phyloP scores from a whole-genome alignment of 495 filamentous ascomycete species.

The Cercophora scortea region DNA sequence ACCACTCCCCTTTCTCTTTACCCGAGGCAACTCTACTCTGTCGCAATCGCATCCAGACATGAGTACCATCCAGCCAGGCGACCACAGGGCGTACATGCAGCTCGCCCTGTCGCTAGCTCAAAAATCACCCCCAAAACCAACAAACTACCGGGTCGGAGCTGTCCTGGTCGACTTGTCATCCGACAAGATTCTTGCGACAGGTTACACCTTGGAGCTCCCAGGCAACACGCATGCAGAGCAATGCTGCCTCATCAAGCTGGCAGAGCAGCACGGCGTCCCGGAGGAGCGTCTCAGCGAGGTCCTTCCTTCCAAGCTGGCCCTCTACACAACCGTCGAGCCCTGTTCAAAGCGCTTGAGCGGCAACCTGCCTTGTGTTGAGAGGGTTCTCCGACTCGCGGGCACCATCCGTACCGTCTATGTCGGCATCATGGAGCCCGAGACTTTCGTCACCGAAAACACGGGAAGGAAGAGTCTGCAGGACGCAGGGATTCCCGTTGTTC shows the following conservation, averaged over 20 bases:
- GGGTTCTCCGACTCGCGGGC: conserved; percentile 60
- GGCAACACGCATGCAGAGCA: conserved; percentile 98
- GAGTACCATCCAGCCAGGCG: conserved; percentile 22
- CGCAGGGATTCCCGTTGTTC: conserved; percentile 66
- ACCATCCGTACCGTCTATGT: conserved; percentile 73
- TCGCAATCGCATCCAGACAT: not conserved
- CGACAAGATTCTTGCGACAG: conserved; percentile 66
- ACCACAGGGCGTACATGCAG: conserved; percentile 61
- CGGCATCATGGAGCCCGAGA: conserved; percentile 81
- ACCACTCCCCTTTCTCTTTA: not conserved
- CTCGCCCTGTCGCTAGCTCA: conserved; percentile 66
- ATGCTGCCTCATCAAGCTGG: conserved; percentile 74
- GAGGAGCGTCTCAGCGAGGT: conserved; percentile 50
- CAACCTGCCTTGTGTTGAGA: conserved; percentile 73
- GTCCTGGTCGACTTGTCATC: conserved; percentile 55
- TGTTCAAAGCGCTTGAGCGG: conserved; percentile 76
- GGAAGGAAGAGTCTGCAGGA: conserved; percentile 61
- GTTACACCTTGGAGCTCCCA: conserved; percentile 82
- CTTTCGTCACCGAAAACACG: conserved; percentile 74
- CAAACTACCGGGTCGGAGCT: conserved; percentile 91
- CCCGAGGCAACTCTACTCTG: not conserved
- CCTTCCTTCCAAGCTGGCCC: conserved; percentile 48
- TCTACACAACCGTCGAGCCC: conserved; percentile 95
- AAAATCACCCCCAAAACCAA: conserved; percentile 73
- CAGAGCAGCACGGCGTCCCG: conserved; percentile 36